Evolutionary conservation across 495 filamentous ascomycete genomes (phyloP).

Genomic region (Aspergillus hancockii): DNA sequence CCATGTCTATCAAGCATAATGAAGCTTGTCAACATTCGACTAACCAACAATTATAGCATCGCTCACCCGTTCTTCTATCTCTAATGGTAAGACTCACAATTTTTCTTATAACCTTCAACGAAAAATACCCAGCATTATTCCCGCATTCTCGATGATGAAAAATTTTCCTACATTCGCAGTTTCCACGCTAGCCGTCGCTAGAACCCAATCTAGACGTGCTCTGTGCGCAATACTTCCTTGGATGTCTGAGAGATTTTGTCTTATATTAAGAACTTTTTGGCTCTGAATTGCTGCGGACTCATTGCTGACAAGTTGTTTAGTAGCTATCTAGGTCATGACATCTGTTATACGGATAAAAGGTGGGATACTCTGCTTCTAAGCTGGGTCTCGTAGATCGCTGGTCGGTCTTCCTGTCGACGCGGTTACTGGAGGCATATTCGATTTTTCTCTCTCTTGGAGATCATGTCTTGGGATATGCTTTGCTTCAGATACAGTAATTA

Average conservation of each 20-base stretch:
- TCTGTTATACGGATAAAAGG: too few species aligned
- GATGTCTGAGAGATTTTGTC: conserved; percentile 35
- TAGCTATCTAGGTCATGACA: too few species aligned
- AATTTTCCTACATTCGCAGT: conserved; percentile 55
- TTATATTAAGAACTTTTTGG: neutral
- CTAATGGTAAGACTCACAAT: neutral
- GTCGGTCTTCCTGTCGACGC: too few species aligned
- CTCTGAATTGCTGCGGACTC: neutral
- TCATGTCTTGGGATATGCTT: too few species aligned
- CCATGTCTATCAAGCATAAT: neutral
- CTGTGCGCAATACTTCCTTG: conserved; percentile 43
- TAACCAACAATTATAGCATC: neutral
- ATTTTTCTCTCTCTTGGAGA: too few species aligned
- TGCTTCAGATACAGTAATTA: neutral
- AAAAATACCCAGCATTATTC: neutral
- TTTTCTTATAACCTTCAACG: neutral
- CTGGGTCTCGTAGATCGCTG: too few species aligned
- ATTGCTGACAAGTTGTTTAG: too few species aligned
- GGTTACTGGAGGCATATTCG: too few species aligned
- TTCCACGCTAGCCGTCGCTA: conserved; percentile 53
- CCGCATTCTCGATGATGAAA: conserved; percentile 36
- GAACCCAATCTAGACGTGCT: conserved; percentile 36
- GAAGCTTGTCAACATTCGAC: neutral
- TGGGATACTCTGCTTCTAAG: too few species aligned
- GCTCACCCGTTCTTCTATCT: neutral